These are phyloP conservation scores for Colletotrichum sp. DNA, from an alignment of 2,329 filamentous ascomycete genomes.

Conservation along the genomic window DNA sequence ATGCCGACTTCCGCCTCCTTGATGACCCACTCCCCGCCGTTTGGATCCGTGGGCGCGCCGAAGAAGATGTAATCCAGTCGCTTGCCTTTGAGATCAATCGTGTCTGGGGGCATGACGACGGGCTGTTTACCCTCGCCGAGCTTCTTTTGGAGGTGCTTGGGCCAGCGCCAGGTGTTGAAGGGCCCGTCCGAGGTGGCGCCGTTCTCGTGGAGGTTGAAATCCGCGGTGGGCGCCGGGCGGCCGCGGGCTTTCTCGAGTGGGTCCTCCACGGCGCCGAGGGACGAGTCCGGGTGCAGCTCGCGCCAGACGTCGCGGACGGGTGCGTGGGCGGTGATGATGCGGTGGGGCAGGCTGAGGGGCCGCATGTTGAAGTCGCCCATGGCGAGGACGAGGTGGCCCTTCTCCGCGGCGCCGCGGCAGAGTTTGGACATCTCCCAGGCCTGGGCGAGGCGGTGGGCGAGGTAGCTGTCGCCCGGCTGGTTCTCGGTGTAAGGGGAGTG, in stretches of 20 bases:
- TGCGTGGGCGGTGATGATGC: slow-evolving; percentile 78
- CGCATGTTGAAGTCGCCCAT: slow-evolving; percentile 97
- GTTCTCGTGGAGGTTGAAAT: slow-evolving; percentile 79
- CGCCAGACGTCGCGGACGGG: slow-evolving; percentile 87
- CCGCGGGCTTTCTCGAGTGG: slow-evolving; percentile 69
- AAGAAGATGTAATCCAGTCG: slow-evolving; percentile 95
- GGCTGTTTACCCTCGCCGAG: slow-evolving; percentile 68
- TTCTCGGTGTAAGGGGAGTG: slow-evolving; percentile 84
- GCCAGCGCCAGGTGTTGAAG: slow-evolving; percentile 95
- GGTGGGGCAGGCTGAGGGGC: slow-evolving; percentile 84
- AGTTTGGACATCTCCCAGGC: slow-evolving; percentile 95
- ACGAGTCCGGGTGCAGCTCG: slow-evolving; percentile 81
- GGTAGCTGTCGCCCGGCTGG: slow-evolving; percentile 81
- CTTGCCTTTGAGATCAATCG: slow-evolving; percentile 77
- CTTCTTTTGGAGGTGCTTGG: slow-evolving; percentile 69
- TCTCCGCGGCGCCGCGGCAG: slow-evolving; percentile 79
- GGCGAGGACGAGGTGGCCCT: slow-evolving; percentile 83
- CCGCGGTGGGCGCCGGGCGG: slow-evolving; percentile 73
- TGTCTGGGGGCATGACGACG: slow-evolving; percentile 66
- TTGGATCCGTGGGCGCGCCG: slow-evolving; percentile 38
- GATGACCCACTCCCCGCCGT: slow-evolving; percentile 66
- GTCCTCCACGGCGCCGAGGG: slow-evolving; percentile 75
- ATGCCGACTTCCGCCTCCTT: slow-evolving; percentile 76
- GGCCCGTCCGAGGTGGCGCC: slow-evolving; percentile 86
- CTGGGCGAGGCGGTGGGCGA: slow-evolving; percentile 89